Evolutionary conservation across 345 rosid species (phyloP).

Genomic region (Moricandia moricandioides): DNA sequence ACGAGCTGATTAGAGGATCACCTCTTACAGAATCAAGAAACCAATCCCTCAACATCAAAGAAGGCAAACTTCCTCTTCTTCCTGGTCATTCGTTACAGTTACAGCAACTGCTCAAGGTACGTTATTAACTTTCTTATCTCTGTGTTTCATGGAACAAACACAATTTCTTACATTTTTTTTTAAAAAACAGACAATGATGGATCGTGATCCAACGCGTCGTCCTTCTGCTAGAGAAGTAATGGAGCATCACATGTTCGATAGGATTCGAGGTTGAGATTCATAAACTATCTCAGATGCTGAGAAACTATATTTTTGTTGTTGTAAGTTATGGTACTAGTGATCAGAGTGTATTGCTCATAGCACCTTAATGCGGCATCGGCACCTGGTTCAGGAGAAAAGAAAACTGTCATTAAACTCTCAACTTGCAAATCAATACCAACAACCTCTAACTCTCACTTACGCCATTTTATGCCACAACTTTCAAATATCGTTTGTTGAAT

Average conservation of each 20-base stretch:
- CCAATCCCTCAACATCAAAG: constrained; percentile 65
- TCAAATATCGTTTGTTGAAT: too few relatives aligned
- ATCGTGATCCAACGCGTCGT: constrained; percentile 65
- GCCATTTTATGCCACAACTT: not conserved
- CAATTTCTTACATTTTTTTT: constrained; percentile 20
- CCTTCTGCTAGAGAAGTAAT: constrained; percentile 68
- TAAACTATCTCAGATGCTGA: not conserved
- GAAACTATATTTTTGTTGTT: constrained; percentile 5
- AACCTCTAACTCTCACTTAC: not conserved
- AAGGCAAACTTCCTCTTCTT: constrained; percentile 84
- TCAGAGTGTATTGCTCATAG: not conserved
- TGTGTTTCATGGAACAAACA: constrained; percentile 10
- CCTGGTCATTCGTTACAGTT: constrained; percentile 84
- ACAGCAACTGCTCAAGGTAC: constrained; percentile 89
- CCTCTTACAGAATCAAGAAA: constrained; percentile 74
- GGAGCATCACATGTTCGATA: constrained; percentile 65
- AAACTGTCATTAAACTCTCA: not conserved
- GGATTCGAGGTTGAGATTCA: constrained; percentile 34
- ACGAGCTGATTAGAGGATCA: constrained; percentile 77
- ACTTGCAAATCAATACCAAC: not conserved
- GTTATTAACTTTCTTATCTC: not conserved
- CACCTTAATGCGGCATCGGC: not conserved
- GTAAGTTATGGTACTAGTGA: constrained; percentile 26
- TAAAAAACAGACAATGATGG: constrained; percentile 69
- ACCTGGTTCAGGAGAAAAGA: not conserved